Percentiles rank a stretch among this genome's conserved stretches.
Conservation (phyloP, 805 yeast genomes). For the Kazachstania viticola region DNA sequence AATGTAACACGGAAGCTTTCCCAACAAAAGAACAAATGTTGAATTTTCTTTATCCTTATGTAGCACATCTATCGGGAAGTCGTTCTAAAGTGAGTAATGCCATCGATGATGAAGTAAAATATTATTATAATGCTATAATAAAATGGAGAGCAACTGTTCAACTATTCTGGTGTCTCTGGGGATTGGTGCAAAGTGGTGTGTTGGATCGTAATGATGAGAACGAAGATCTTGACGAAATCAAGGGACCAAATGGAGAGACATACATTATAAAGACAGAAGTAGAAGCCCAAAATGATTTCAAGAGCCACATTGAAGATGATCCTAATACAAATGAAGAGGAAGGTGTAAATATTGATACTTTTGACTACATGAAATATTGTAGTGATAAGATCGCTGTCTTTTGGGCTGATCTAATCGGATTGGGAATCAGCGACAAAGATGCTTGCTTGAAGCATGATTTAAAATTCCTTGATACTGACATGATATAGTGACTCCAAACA, state of each 20-base stretch:
- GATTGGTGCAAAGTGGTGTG: slow-evolving; percentile 59
- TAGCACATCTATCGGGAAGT: slow-evolving; percentile 36
- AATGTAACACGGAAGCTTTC: slow-evolving; percentile 37
- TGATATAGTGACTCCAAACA: too few relatives aligned
- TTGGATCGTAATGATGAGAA: slow-evolving; percentile 1
- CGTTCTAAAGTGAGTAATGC: background rate
- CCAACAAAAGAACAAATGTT: slow-evolving; percentile 62
- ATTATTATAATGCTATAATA: slow-evolving; percentile 50
- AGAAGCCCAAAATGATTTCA: background rate
- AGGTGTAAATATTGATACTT: slow-evolving; percentile 30
- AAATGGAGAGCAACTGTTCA: slow-evolving; percentile 72
- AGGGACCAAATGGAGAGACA: slow-evolving; percentile 48
- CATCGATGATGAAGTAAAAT: slow-evolving; percentile 36
- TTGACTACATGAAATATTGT: slow-evolving; percentile 65
- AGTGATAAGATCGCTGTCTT: slow-evolving; percentile 61
- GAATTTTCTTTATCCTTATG: slow-evolving; percentile 67
- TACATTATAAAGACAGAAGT: slow-evolving; percentile 19
- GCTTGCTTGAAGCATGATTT: slow-evolving; percentile 38
- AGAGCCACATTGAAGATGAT: background rate
- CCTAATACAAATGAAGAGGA: background rate
- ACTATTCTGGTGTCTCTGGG: slow-evolving; percentile 83
- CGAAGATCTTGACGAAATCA: background rate
- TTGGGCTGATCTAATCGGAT: slow-evolving; percentile 57
- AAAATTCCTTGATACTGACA: slow-evolving; percentile 32
- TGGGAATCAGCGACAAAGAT: slow-evolving; percentile 36